A percentile compares a stretch with the other conserved stretches of the same genome.
Evolutionary conservation across 1,284 basidiomycete genomes (phyloP).

Genomic region (Ustilago loliicola): DNA sequence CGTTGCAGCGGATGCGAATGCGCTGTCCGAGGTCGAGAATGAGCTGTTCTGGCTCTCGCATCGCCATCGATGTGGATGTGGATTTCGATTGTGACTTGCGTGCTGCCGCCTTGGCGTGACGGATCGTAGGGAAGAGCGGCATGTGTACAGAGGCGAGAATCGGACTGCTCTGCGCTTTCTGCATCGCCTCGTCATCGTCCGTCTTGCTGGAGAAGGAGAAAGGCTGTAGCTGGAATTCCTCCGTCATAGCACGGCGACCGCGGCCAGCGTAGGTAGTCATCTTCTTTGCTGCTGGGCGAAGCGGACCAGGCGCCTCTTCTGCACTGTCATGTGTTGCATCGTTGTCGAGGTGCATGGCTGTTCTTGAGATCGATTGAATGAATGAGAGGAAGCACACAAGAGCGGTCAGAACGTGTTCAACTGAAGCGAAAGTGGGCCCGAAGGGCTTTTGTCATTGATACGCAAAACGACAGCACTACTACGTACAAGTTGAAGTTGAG

Average conservation of each 20-base stretch:
- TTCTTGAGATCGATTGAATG: conserved; percentile 6
- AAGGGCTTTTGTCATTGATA: conserved; percentile 11
- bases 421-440: not conserved
- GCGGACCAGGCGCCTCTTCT: conserved; percentile 2
- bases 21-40: conserved; percentile 63
- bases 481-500: conserved; percentile 48
- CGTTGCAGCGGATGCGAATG: conserved; percentile 52
- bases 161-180: conserved; percentile 36
- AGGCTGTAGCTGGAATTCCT: conserved; percentile 20
- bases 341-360: conserved; percentile 5
- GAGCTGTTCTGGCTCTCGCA: conserved; percentile 53
- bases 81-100: conserved; percentile 25
- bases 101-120: conserved; percentile 11
- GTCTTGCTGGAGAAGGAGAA: not conserved
- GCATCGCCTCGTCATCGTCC: conserved; percentile 25
- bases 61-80: not conserved
- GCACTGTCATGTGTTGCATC: conserved; percentile 1
- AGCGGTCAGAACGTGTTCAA: conserved; percentile 16
- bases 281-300: conserved; percentile 26
- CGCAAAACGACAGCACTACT: conserved; percentile 21
- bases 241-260: conserved; percentile 40
- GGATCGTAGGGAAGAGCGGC: conserved; percentile 25
- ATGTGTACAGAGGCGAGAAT: conserved; percentile 23
- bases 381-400: conserved; percentile 4
- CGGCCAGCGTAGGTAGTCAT: conserved; percentile 46